A percentile compares a stretch with the other conserved stretches of the same genome.
phyloP scores from a whole-genome alignment of 164 flowering plant genomes.

The Berberis vulgaris region DNA sequence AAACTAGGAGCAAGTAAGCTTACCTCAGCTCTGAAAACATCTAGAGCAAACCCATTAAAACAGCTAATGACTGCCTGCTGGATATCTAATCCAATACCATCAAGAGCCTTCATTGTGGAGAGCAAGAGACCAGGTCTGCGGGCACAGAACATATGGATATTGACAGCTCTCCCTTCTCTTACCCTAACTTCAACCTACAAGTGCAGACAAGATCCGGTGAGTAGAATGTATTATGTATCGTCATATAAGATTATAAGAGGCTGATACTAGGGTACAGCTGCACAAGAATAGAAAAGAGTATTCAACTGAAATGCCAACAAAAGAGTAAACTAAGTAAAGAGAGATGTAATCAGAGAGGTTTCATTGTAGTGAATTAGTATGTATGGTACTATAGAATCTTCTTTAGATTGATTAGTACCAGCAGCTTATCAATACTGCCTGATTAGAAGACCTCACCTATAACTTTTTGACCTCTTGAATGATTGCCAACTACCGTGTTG shows the following conservation, averaged over 20 bases:
- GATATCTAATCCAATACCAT: constrained; percentile 62
- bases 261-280: not conserved
- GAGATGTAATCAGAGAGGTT: no score
- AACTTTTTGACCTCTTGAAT: no score
- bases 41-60: constrained; percentile 82
- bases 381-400: no score
- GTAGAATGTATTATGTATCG: not conserved
- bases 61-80: constrained; percentile 87
- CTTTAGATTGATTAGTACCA: no score
- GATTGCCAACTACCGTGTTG: no score
- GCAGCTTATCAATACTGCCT: no score
- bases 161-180: constrained; percentile 86
- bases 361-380: no score
- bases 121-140: constrained; percentile 74
- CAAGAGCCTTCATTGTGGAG: constrained; percentile 54
- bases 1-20: constrained; percentile 1
- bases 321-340: no score
- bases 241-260: not conserved
- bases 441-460: no score
- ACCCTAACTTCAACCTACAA: constrained; percentile 75
- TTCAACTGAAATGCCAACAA: no score
- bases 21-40: constrained; percentile 93
- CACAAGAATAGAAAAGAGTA: no score
- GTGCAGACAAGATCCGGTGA: not conserved
- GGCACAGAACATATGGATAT: constrained; percentile 93